Evolutionary conservation across 495 filamentous ascomycete genomes (phyloP).

Genomic region (Venustampulla echinocandica): DNA sequence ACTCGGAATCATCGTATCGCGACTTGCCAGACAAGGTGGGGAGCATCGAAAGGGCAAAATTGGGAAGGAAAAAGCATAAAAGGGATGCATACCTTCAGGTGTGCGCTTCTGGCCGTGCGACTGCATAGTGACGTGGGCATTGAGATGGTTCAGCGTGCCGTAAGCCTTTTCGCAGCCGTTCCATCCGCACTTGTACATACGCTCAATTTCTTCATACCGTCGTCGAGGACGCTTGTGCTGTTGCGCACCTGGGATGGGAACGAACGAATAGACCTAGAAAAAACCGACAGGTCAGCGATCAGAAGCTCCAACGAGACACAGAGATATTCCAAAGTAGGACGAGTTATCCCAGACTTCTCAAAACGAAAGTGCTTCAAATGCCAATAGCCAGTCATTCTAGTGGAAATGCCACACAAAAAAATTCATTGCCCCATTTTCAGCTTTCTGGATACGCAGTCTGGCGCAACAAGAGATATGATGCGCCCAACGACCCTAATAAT

Average conservation of each 20-base stretch:
- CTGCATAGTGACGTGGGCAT: constrained; percentile 98
- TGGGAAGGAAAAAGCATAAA: constrained; percentile 1
- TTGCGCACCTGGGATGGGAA: constrained; percentile 93
- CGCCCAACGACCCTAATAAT: no score
- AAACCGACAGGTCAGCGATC: constrained; percentile 36
- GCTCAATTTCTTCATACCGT: constrained; percentile 96
- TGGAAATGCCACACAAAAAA: neutral
- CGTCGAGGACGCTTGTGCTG: constrained; percentile 94
- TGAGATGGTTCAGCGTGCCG: constrained; percentile 91
- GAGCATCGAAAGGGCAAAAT: no score
- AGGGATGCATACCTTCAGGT: constrained; percentile 77
- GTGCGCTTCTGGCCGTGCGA: constrained; percentile 87
- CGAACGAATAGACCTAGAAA: constrained; percentile 90
- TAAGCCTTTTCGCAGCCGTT: constrained; percentile 98
- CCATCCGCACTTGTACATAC: constrained; percentile 99
- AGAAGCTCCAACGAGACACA: neutral
- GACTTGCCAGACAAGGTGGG: no score
- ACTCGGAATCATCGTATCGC: no score
- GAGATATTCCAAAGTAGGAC: neutral
- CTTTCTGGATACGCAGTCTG: no score
- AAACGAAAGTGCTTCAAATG: neutral
- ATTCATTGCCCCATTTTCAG: neutral
- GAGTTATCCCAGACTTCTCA: neutral
- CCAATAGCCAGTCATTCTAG: no score
- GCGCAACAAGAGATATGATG: no score